Evolutionary conservation across 2,329 filamentous ascomycete genomes (phyloP).

Genomic region (Neonectria ditissima): DNA sequence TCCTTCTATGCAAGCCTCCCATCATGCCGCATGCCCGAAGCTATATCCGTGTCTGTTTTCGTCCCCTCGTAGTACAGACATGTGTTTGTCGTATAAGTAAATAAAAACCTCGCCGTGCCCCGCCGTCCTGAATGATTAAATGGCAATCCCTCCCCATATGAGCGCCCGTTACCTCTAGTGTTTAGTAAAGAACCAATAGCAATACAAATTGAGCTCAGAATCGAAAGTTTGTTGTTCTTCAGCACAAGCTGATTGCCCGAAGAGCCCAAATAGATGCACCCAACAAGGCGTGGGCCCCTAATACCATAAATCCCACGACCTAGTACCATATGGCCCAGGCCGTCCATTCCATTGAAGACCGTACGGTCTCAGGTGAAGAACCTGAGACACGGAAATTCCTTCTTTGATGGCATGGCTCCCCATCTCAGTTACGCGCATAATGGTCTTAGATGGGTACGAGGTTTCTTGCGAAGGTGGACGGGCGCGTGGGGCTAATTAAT

Average conservation of each 20-base stretch:
- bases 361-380: conserved; percentile 2
- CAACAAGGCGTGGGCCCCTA: conserved; percentile 10
- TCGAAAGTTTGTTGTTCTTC: conserved; percentile 25
- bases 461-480: conserved; percentile 10
- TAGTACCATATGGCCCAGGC: neutral
- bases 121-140: conserved; percentile 6
- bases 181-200: conserved; percentile 19
- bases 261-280: neutral
- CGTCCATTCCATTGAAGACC: conserved; percentile 12
- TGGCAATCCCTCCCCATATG: conserved; percentile 9
- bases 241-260: neutral
- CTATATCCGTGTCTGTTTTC: neutral
- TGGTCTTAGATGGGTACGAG: conserved; percentile 6
- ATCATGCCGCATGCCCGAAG: neutral
- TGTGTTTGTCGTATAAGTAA: conserved; percentile 13
- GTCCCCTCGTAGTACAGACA: neutral
- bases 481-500: conserved; percentile 35
- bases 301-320: conserved; percentile 27
- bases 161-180: conserved; percentile 21
- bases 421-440: neutral
- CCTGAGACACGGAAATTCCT: conserved; percentile 1
- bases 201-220: conserved; percentile 22
- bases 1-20: neutral
- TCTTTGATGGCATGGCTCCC: neutral
- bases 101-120: neutral